Conservation (phyloP, 2,329 filamentous ascomycete genomes). For the Colletotrichum eremochloae region DNA sequence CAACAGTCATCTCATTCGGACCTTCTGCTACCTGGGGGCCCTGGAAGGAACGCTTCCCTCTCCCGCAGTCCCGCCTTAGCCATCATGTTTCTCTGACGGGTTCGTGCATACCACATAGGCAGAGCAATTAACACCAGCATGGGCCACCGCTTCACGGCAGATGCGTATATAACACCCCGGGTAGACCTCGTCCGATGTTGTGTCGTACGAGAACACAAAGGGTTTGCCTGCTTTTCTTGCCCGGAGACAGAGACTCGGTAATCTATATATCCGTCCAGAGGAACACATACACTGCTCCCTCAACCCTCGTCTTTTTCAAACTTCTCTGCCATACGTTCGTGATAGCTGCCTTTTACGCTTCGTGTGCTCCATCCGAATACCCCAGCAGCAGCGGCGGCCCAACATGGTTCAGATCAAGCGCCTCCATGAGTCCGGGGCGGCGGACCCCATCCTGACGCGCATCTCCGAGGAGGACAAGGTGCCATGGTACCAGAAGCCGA, state of each 20-base stretch:
- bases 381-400: not conserved
- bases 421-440: slow-evolving; percentile 39
- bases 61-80: slow-evolving; percentile 39
- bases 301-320: not conserved
- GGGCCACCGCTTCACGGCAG: not conserved
- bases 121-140: not conserved
- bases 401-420: slow-evolving; percentile 39
- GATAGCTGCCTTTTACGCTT: not conserved
- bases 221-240: slow-evolving; percentile 7
- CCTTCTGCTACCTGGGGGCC: slow-evolving; percentile 34
- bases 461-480: slow-evolving; percentile 54
- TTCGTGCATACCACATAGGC: not conserved
- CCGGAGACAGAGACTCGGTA: slow-evolving; percentile 17
- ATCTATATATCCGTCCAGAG: slow-evolving; percentile 26
- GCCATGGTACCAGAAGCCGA: slow-evolving; percentile 71
- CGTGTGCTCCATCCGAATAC: not conserved
- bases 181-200: slow-evolving; percentile 19
- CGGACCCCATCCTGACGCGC: slow-evolving; percentile 51
- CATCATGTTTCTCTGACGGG: slow-evolving; percentile 1
- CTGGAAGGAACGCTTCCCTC: slow-evolving; percentile 19
- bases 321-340: not conserved
- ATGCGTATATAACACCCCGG: slow-evolving; percentile 24
- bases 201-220: not conserved
- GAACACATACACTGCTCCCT: slow-evolving; percentile 10
- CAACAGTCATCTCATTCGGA: slow-evolving; percentile 38